Base-by-base conservation (phyloP, 1,139 yeast species). In the Geotrichum histeridarum region DNA sequence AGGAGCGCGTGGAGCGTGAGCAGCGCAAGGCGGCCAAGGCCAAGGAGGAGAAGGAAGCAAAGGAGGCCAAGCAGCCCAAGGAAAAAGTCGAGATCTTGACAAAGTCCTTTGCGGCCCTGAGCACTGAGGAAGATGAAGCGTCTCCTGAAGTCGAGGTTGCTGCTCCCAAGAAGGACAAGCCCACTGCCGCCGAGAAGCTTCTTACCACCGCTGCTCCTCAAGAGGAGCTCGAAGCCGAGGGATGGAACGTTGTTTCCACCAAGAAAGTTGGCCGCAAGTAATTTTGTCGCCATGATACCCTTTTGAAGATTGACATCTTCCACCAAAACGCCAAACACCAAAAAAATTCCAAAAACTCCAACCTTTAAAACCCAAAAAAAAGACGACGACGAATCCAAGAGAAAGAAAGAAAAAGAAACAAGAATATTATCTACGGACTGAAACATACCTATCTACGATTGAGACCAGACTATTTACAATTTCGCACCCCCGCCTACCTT, bases 201-300 rank as follows among this genome's bases (percentile, higher is more conserved):
- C 53, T 73, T 74, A 41, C 54, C 35, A 53, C 59, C 22, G 64
- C 57, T 49, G 74, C 83, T 47, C 74, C 78, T 44, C 64, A 69
- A 41, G 69, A 64, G 48, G 73, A 77, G 52, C 69, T 79, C 30
- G 76, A 72, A 47, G 72, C 70, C 54, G 85, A 74, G 56, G 86
- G 82, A 48, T 83, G 88, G 88, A 82, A 82, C 70, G 81, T 79
- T 63, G 77, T 80, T 63, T 79, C 80, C 64, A 18, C 38, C 39
- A 62, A 60, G 57, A 52, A 55, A 41, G 15, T 48, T 37, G 55
- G 56, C 7, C 54, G 58, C 37, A 44, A 50, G 22, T 54, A 43
- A 52, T n/a, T 17, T n/a, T 12, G 38, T 22, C 11, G 27, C 27
- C 27, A 22, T 8, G 39, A 37, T 37, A 17, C 5, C 15, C 6